Conservation (phyloP, 78 protist genomes). For the Chrysochromulina parva region DNA sequence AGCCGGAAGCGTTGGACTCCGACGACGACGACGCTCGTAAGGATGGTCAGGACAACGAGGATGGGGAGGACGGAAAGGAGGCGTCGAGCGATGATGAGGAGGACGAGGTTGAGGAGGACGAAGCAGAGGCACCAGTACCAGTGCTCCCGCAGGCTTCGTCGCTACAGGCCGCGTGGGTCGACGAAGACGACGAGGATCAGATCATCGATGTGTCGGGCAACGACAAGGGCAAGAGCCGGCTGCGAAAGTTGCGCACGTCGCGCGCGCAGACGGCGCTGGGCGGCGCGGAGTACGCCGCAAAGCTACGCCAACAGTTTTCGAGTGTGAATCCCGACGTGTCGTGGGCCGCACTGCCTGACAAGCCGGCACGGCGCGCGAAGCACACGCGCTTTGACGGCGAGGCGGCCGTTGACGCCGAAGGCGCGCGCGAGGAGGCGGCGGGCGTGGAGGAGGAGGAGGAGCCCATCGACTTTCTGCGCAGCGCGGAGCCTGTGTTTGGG, state of each 20-base stretch:
- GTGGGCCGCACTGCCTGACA: background rate
- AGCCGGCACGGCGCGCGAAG: too few species aligned
- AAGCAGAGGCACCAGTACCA: too few species aligned
- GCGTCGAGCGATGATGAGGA: background rate
- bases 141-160: too few species aligned
- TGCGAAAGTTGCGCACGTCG: slow-evolving; percentile 8
- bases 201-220: background rate
- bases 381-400: too few species aligned
- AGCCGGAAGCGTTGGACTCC: too few species aligned
- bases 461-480: background rate
- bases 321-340: background rate
- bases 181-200: background rate
- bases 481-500: background rate
- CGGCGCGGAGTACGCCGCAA: slow-evolving; percentile 30
- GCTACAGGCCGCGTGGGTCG: background rate
- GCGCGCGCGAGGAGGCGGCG: background rate
- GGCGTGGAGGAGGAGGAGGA: background rate
- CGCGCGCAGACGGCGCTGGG: background rate
- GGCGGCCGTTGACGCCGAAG: background rate
- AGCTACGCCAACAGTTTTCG: slow-evolving; percentile 29
- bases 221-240: background rate
- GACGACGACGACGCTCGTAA: too few species aligned
- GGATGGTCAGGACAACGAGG: background rate
- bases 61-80: background rate
- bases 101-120: background rate